Base-by-base conservation (phyloP, 192 early-diverging fungal genomes). In the Endogone sp. region DNA sequence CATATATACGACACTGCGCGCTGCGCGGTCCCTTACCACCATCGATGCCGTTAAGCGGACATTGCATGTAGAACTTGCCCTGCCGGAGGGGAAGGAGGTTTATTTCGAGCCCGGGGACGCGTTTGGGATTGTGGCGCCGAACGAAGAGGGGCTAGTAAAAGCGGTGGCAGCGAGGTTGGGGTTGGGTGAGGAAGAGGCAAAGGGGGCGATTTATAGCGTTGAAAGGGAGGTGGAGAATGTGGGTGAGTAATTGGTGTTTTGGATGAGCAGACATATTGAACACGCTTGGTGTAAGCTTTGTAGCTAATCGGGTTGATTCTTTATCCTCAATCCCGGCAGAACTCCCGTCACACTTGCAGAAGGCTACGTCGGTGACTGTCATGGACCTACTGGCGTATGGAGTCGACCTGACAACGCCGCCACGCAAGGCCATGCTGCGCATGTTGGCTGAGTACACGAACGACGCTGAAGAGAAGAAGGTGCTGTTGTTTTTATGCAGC, bases 121-220 rank as follows among this genome's bases (percentile, higher is more conserved):
- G 3, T 91, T 99, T 81, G 95, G 92, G 54, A 75, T 97, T n/a
- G 68, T 86, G 56, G 94, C 92, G 1, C 93, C 95, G n/a, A 95
- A 96, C 73, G 81, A 90, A 44, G 84, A 90, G 31, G 68, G 70
- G 0, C 69, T 94, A 57, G 94, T 97, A 0, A 66, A 82, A 0
- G 90, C 84, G 2, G 63, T 95, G 2, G 68, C 95, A 60, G 76
- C 68, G 2, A 69, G 84, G 21, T 71, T 97, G 16, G 81, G 67
- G n/a, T 72, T 91, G 20, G 74, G 70, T 8, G 72, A 79, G 3
- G 70, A 70, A 6, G 76, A 73, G 6, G 68, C 68, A 2, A 69
- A 63, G 31, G 75, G 75, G 37, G 28, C 22, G 2, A 29, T 86
- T 29, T 75, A 77, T 49, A 71, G 70, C 26, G 71, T 87, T 11